Percentiles rank a stretch among this genome's conserved stretches.
Conservation (phyloP, 345 rosid genomes). For the Lepidium didymum region DNA sequence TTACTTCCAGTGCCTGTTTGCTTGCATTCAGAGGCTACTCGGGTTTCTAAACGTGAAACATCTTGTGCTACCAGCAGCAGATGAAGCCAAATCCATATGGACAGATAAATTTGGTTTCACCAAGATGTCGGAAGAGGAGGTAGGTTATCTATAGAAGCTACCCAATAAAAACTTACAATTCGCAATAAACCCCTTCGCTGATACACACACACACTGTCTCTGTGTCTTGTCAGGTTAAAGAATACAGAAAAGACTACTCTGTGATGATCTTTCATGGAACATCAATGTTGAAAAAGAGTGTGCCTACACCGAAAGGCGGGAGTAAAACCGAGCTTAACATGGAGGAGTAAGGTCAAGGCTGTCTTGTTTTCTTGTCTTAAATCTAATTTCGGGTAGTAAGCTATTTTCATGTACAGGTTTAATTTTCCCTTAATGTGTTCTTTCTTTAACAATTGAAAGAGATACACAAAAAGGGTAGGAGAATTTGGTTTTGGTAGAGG, state of each 20-base stretch:
- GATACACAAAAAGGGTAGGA: neutral
- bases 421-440: neutral
- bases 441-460: neutral
- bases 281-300: constrained; percentile 64
- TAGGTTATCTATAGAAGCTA: neutral
- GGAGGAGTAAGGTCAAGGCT: constrained; percentile 12
- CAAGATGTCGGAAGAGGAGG: constrained; percentile 60
- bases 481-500: constrained; percentile 23
- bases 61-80: constrained; percentile 83
- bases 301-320: constrained; percentile 35
- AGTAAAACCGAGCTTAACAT: constrained; percentile 21
- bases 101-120: constrained; percentile 71
- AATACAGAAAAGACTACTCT: constrained; percentile 49
- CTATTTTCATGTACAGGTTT: constrained; percentile 11
- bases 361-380: neutral
- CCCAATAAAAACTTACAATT: neutral
- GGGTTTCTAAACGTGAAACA: constrained; percentile 56
- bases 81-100: constrained; percentile 89
- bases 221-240: constrained; percentile 13
- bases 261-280: constrained; percentile 84
- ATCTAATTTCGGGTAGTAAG: constrained; percentile 2
- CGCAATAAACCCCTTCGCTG: neutral
- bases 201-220: neutral
- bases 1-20: constrained; percentile 71
- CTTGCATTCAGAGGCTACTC: constrained; percentile 66